These are phyloP conservation scores for Fusarium caatingaense DNA, from an alignment of 2,329 filamentous ascomycete genomes.

Conservation along the genomic window DNA sequence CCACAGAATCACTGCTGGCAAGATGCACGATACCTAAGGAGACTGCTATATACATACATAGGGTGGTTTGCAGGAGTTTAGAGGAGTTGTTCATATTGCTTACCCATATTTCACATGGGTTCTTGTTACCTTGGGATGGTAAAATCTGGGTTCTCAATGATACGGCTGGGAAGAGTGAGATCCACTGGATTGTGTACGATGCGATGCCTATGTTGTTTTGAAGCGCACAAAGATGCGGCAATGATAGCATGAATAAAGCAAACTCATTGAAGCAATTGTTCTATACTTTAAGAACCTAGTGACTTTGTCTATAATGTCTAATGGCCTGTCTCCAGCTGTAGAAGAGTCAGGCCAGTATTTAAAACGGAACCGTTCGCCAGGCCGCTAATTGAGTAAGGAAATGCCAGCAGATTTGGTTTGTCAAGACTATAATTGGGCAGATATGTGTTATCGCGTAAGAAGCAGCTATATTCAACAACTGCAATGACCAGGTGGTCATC, in stretches of 20 bases:
- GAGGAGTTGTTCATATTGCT: slow-evolving; percentile 26
- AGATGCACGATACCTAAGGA: slow-evolving; percentile 45
- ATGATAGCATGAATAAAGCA: slow-evolving; percentile 43
- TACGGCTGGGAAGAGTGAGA: slow-evolving; percentile 23
- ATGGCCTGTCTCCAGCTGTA: neutral
- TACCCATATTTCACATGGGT: slow-evolving; percentile 26
- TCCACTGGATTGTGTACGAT: slow-evolving; percentile 36
- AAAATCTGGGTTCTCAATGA: slow-evolving; percentile 24
- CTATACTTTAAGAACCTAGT: neutral
- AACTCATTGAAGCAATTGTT: neutral
- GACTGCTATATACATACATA: slow-evolving; percentile 36
- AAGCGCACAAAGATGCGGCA: slow-evolving; percentile 44
- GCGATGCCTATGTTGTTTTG: slow-evolving; percentile 42
- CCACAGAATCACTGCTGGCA: neutral
- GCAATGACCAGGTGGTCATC: neutral
- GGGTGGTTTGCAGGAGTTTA: slow-evolving; percentile 43
- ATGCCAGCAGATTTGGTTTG: neutral
- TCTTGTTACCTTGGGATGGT: slow-evolving; percentile 24
- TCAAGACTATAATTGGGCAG: neutral
- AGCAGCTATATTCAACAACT: neutral
- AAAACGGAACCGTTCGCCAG: neutral
- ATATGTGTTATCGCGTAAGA: neutral
- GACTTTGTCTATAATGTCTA: neutral
- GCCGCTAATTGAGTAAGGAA: neutral
- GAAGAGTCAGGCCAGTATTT: neutral